Base-by-base conservation (phyloP, 352 stramenopile species). In the Phytophthora citricola region DNA sequence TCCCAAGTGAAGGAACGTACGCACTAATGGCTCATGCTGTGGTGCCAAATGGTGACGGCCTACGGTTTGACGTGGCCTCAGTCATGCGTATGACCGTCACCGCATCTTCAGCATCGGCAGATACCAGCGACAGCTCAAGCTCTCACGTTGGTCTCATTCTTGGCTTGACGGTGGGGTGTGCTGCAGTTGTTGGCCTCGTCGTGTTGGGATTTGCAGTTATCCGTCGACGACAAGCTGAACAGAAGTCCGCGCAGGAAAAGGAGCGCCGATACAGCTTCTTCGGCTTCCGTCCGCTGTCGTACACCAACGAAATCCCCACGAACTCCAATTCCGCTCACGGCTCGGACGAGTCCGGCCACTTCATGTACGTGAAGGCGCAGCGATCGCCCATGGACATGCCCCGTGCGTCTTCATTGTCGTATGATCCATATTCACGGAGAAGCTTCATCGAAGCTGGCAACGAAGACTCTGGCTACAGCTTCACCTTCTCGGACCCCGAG, bases 311-410 rank as follows among this genome's bases (percentile, higher is more conserved):
- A 17, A 48, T 78, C 27, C 73, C 61, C 3, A 79, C 78, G 1
- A 73, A 75, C 45, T 87, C 77, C 29, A 63, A 51, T n/a, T 75
- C 73, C 0, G 43, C 17, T n/a, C 54, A 79, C 27, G 59, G 34
- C 14, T 87, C 76, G 14, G 73, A 82, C 10, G 69, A 81, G 27
- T 85, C 78, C 1, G 73, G 77, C 17, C 66, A 70, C 48, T 85
- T 85, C 61, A 79, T 83, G 71, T 85, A 85, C 41, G 61, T 83
- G 36, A 85, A 85, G 52, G 76, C 73, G 9, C 65, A 70, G 50
- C 65, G 52, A 6, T 85, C 74, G 12, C 71, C 78, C 15, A 43
- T 82, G 31, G 73, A 77, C 45, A 54, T 73, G 24, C 47, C 60
- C 10, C 73, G 78, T 12, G 58, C 70, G 17, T 76, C 69, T 14